Percentiles rank a stretch among this genome's conserved stretches.
Evolutionary conservation across 441 rosid genomes (phyloP).

Genomic region (Croton laevigatus): DNA sequence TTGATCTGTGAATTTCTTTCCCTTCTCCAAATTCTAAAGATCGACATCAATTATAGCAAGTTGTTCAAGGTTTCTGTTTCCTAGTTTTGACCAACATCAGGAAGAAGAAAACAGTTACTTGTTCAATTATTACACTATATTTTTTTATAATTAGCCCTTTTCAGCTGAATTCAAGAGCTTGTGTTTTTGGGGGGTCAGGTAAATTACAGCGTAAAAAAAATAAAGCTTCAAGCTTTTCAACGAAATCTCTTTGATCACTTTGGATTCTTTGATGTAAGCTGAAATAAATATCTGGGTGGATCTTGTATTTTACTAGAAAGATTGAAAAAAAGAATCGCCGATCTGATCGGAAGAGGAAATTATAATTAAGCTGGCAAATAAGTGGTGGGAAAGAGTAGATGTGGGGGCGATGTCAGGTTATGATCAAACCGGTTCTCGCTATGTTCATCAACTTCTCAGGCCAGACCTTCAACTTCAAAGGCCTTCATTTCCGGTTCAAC

Average conservation of each 20-base stretch:
- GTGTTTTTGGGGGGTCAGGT: not conserved
- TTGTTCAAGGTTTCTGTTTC: no score
- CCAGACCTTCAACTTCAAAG: conserved; percentile 28
- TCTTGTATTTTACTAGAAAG: no score
- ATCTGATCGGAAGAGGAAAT: conserved; percentile 10
- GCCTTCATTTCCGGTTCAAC: conserved; percentile 22
- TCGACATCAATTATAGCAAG: no score
- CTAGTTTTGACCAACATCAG: no score
- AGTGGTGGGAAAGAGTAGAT: conserved; percentile 64
- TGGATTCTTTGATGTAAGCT: not conserved
- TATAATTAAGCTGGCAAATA: conserved; percentile 37
- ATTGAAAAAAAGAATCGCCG: not conserved
- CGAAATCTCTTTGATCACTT: no score
- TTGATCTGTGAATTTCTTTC: no score
- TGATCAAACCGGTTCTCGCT: conserved; percentile 43
- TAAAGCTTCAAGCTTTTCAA: no score
- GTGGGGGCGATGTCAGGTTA: conserved; percentile 49
- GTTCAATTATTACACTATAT: no score
- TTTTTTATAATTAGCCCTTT: not conserved
- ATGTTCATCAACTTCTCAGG: conserved; percentile 50
- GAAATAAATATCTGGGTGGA: no score
- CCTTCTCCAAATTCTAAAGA: no score
- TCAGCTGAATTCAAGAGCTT: not conserved
- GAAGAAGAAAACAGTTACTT: no score
- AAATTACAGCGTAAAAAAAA: no score